phyloP scores from a whole-genome alignment of 2,329 filamentous ascomycete genomes.

The Neopestalotiopsis rosae region DNA sequence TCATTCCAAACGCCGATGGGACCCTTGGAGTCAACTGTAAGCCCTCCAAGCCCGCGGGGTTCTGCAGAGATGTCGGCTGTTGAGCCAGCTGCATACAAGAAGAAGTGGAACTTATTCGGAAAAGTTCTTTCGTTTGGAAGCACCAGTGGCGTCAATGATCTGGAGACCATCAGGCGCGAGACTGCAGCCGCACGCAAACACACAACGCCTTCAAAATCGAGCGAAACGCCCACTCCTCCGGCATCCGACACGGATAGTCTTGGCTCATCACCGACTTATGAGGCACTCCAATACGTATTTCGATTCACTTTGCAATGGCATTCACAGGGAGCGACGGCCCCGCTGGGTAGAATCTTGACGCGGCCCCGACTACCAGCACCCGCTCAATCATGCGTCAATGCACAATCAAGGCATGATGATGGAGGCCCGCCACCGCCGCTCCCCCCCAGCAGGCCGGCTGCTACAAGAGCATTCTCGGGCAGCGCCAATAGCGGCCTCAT shows the following conservation, averaged over 20 bases:
- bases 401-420: constrained; percentile 22
- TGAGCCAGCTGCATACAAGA: constrained; percentile 46
- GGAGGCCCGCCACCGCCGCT: constrained; percentile 45
- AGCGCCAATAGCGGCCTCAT: constrained; percentile 51
- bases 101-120: constrained; percentile 69
- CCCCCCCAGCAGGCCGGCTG: constrained; percentile 44
- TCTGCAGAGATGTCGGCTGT: neutral
- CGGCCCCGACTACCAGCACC: constrained; percentile 73
- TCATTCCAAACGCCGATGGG: constrained; percentile 39
- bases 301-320: constrained; percentile 76
- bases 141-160: constrained; percentile 47
- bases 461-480: constrained; percentile 55
- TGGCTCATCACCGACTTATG: constrained; percentile 59
- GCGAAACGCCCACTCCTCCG: constrained; percentile 38
- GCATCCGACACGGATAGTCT: constrained; percentile 58
- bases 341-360: constrained; percentile 66
- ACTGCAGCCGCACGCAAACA: constrained; percentile 51
- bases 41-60: constrained; percentile 8
- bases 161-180: constrained; percentile 56
- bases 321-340: constrained; percentile 54
- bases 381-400: constrained; percentile 68
- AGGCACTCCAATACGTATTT: constrained; percentile 69
- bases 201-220: constrained; percentile 39
- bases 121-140: constrained; percentile 61
- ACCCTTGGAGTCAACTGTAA: neutral